Base-by-base conservation (phyloP, 108 stramenopile species). In the Pelagomonas calceolata region DNA sequence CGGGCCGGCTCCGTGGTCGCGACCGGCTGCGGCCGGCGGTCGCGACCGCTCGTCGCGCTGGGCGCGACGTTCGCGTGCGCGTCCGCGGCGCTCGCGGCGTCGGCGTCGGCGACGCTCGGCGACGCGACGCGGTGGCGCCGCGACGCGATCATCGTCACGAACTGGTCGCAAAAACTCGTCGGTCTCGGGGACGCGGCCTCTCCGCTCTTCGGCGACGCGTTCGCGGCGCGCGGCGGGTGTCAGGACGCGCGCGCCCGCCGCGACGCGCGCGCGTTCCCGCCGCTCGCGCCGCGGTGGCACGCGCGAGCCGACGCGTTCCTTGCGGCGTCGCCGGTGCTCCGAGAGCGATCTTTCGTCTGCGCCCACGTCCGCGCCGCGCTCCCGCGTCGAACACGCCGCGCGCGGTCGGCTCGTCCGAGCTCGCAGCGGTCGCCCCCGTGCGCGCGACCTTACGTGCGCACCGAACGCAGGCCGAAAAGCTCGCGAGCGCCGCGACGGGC, bases 281-380 rank as follows among this genome's bases (percentile, higher is more conserved):
- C 21, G 26, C 51, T 60, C 51, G 51, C 51, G 21, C 7, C 3
- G 1, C 21, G 21, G 21, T 60, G 51, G 51, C 7, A 26, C 7
- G 7, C 3, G 21, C 3, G 26, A 1, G 51, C 51, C 7, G 51
- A 60, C 51, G 26, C 51, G 21, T 60, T 60, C 51, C 51, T 60
- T 26, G 7, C 3, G 21, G 1, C 21, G 21, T 17, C 3, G 7
- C 21, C 14, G 21, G 0, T 60, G 21, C 21, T 12, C 0, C 21
- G 44, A 45, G n/a, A n/a, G n/a, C 44, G 7, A 26, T 4, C 51
- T 26, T 60, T 26, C 51, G 51, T 12, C 51, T 60, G 51, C 51
- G 51, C 51, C 51, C 51, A 60, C 51, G 51, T 60, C 10, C 51
- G 51, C 51, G 51, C 51, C n/a, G n/a, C n/a, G n/a, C n/a, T n/a